Evolutionary conservation across 2,329 filamentous ascomycete genomes (phyloP), one percentile per base, ranked within the genome.

Genomic region (Claviceps pazoutovae): DNA sequence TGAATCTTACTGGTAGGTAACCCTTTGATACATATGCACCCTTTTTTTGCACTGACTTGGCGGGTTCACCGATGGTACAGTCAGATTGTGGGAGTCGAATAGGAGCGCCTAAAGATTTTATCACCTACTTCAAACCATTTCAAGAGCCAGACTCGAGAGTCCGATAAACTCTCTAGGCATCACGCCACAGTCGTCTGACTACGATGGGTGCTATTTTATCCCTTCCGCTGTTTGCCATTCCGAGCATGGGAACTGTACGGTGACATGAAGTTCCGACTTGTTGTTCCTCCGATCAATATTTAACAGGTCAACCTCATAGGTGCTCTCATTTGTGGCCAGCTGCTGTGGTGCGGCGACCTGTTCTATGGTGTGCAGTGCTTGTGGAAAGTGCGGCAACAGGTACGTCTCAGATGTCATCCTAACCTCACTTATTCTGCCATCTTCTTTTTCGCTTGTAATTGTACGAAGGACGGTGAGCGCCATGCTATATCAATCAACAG

Each of bases 331-430:
- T 60, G 85, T 75, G 56, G 88, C 86, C 56, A 96, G 89, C 62
- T 98, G 93, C 72, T 98, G 93, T 67, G 93, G 93, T 64, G 93
- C 93, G 30, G 90, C 93, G 46, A 96, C 93, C 50, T 97, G 91
- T 71, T 95, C 89, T 60, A 91, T 93, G 66, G 84, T 97, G 48
- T 97, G 90, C 72, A 93, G 86, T 66, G 87, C 89, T 13, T 98
- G 91, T 66, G 91, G 93, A 50, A 97, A 96, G 68, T 97, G 91
- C 70, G 88, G 90, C 61, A 97, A 95, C 75, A 95, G 88, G 86
- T 89, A 69, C 56, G 59, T 21, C 17, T 17, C 54, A 52, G 7
- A 21, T 47, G 30, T 9, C 9, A 17, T 47, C 8, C 9, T 13
- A 21, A n/a, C n/a, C 16, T 47, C 8, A 47, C 11, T 19, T 30